Evolutionary conservation across 805 yeast species (phyloP), one percentile per base, ranked within the genome.

Genomic region (Spathaspora sp.): DNA sequence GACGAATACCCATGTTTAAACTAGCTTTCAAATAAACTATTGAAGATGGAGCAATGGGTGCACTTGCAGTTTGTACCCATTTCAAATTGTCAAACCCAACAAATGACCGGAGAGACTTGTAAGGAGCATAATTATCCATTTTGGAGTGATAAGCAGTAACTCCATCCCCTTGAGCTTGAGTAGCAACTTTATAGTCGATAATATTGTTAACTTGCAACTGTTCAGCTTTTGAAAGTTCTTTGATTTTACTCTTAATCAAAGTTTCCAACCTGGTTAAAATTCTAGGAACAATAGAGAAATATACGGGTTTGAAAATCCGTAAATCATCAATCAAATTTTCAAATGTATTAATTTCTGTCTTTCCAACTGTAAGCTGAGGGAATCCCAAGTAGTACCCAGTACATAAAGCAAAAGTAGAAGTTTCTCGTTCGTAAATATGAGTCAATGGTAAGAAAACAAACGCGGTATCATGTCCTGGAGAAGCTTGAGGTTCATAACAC

Each of bases 191-290:
- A 39, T 53, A 54, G 8, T 56, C 46, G 28, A 66, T 53, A 32
- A 65, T 64, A 14, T 55, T 48, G 14, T 56, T 47, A 31, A 64
- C 57, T 31, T 57, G 49, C 2, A 42, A 50, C 53, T 50, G 56
- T 26, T 52, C 53, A 23, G 39, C 43, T 18, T 29, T 28, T 16
- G 47, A 38, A 16, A 55, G 31, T 18, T 55, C 54, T n/a, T 50
- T 52, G 19, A 60, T 50, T 11, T 52, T 44, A 31, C 53, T 47
- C 49, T 62, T 62, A n/a, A 63, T 43, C 5, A 52, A 49, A 1
- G 62, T 66, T 56, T 58, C 73, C 56, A 55, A 76, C 70, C 63
- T 80, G 77, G 68, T 64, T 47, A 59, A 63, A 12, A 69, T 63
- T 44, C 74, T 58, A 2, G 74, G 74, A 17, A 69, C 73, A 43